A percentile compares a stretch with the other conserved stretches of the same genome.
Evolutionary conservation across 352 stramenopile species (phyloP).

Genomic region (Phytopythium delawarense): DNA sequence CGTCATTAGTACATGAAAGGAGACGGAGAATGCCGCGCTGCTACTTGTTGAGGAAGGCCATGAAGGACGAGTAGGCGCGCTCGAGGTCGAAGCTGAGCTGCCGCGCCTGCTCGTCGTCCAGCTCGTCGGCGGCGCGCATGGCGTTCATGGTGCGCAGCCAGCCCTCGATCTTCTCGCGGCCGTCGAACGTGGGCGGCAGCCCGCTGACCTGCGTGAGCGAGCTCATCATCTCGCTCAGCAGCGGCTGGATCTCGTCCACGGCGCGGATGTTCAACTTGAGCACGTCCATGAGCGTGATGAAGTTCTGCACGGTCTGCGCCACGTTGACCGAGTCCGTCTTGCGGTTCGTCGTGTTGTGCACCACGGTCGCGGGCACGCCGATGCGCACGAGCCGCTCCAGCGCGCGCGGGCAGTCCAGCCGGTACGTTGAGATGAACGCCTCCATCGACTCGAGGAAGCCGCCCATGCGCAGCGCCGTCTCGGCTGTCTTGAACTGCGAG

Average conservation of each 20-base stretch:
- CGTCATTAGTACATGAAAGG: not conserved
- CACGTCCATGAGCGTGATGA: constrained; percentile 98
- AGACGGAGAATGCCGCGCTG: not conserved
- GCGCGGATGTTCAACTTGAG: constrained; percentile 97
- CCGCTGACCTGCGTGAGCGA: constrained; percentile 93
- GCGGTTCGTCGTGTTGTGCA: constrained; percentile 78
- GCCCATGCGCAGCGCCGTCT: constrained; percentile 87
- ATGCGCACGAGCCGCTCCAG: constrained; percentile 92
- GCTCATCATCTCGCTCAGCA: constrained; percentile 96
- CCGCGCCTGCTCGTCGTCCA: constrained; percentile 93
- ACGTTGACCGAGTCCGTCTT: constrained; percentile 89
- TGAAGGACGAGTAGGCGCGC: constrained; percentile 94
- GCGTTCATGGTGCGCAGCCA: constrained; percentile 96
- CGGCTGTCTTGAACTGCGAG: constrained; percentile 96
- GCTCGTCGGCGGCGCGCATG: constrained; percentile 95
- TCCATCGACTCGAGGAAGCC: constrained; percentile 67
- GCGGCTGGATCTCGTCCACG: constrained; percentile 97
- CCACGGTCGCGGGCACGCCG: constrained; percentile 91
- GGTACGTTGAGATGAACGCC: constrained; percentile 93
- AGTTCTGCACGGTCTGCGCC: constrained; percentile 95
- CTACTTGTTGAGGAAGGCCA: constrained; percentile 84
- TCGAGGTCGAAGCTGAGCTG: constrained; percentile 97
- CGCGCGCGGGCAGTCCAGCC: constrained; percentile 95
- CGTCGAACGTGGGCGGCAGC: constrained; percentile 92
- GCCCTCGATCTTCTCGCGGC: constrained; percentile 90